Percentiles rank a stretch among this genome's conserved stretches.
Conservation (phyloP, 306 rosid species). For the Inga laurina region DNA sequence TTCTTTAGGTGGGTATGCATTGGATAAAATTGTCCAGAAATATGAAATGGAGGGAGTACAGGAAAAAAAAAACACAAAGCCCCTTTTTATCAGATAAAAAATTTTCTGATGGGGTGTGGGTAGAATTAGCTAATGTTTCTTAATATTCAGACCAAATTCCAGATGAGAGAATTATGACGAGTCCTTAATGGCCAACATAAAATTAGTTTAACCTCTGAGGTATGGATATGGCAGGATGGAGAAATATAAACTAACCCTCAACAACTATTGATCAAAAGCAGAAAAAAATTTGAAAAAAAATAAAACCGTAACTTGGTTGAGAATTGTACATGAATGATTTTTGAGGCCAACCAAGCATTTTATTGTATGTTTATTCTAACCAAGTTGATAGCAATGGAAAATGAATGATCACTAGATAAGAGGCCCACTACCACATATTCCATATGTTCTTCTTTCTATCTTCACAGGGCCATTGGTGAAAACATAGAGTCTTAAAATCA, state of each 20-base stretch:
- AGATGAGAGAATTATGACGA: background rate
- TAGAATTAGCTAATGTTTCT: no score
- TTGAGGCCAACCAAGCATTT: background rate
- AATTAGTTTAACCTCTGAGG: no score
- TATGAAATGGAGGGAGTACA: no score
- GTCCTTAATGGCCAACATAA: no score
- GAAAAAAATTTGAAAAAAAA: no score
- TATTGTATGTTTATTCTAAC: background rate
- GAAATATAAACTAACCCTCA: background rate
- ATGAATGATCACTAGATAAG: background rate
- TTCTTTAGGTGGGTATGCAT: no score
- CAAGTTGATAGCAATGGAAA: background rate
- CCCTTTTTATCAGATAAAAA: no score
- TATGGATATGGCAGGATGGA: no score
- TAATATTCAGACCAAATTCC: background rate
- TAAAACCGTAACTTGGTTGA: background rate
- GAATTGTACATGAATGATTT: constrained; percentile 3
- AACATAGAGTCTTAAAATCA: constrained; percentile 7
- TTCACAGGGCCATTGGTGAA: background rate
- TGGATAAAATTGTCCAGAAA: no score
- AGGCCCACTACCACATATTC: background rate
- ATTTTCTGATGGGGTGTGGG: no score
- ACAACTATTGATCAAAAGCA: background rate
- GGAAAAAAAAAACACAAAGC: background rate
- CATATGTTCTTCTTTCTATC: background rate